A percentile compares a stretch with the other conserved stretches of the same genome.
Conservation (phyloP, 2,329 filamentous ascomycete species). For the Daldinia sp. region DNA sequence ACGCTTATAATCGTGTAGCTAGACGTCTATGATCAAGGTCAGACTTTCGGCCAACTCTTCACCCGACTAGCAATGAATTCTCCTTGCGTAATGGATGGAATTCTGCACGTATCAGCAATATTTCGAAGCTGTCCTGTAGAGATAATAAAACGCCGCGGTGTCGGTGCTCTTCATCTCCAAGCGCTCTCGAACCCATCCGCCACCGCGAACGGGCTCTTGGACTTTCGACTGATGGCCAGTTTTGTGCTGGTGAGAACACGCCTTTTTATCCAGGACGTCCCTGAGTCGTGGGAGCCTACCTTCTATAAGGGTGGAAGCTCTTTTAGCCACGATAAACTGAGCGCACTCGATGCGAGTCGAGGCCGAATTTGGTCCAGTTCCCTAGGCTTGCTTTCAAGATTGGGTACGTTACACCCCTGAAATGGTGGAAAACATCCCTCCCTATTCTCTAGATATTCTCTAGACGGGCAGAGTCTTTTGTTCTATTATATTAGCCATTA, state of each 20-base stretch:
- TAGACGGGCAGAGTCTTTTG: no score
- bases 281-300: constrained; percentile 29
- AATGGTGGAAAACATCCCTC: not conserved
- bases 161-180: not conserved
- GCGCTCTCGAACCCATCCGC: not conserved
- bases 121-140: not conserved
- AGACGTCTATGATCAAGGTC: not conserved
- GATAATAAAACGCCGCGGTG: not conserved
- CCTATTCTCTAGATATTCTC: no score
- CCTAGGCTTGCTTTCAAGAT: not conserved
- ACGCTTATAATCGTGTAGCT: not conserved
- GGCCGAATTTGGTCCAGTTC: not conserved
- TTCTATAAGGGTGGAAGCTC: constrained; percentile 19
- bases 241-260: not conserved
- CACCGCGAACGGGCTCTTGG: not conserved
- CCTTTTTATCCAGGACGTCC: constrained; percentile 26
- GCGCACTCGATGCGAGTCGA: not conserved
- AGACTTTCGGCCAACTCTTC: not conserved
- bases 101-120: not conserved
- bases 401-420: not conserved
- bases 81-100: not conserved
- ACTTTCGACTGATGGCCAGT: not conserved
- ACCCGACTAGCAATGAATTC: not conserved
- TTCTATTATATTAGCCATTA: not conserved
- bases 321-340: constrained; percentile 12